Base-by-base conservation (phyloP, 1,284 basidiomycete species). In the Cutaneotrichosporon cavernicola region DNA sequence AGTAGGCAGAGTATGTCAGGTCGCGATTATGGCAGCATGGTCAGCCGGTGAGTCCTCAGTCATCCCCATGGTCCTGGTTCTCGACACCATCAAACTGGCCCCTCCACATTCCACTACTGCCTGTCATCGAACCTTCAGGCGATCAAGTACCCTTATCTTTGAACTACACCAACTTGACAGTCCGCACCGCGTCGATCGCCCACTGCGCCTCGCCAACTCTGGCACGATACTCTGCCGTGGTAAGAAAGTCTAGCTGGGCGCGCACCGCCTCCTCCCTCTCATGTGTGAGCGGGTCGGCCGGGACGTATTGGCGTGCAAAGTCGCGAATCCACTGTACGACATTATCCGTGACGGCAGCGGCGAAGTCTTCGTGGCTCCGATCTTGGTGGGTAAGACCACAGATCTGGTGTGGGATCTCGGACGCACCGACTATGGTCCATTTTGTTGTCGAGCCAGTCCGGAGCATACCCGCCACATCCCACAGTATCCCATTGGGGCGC, bases 331-430 rank as follows among this genome's bases (percentile, higher is more conserved):
- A 49, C 47, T 49, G n/a, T 1, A 49, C 4, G n/a, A 49, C 47
- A 13, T 49, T 49, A 10, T 49, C 7, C 47, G n/a, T 49, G 9
- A 49, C n/a, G 5, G 5, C n/a, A 8, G 21, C 22, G 1, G 47
- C n/a, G n/a, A 49, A 49, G 7, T 22, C n/a, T n/a, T n/a, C 47
- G 10, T 49, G 47, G 21, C 9, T 49, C 10, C 47, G 47, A 4
- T 13, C 14, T 8, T 26, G 5, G 10, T 49, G 47, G 9, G 47
- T 7, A 4, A 49, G n/a, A 8, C 47, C 47, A 9, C 47, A 49
- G 47, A 49, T 49, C 47, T 49, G 47, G n/a, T 49, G 47, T 8
- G 47, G 47, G 21, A 26, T 21, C 47, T 49, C 47, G n/a, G 21
- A 22, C 2, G 47, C 47, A 21, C 47, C 47, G 47, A 49, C 47